Percentiles rank a stretch among this genome's conserved stretches.
Evolutionary conservation across 768 basidiomycete genomes (phyloP).

Genomic region (Neoboletus subvelutipes): DNA sequence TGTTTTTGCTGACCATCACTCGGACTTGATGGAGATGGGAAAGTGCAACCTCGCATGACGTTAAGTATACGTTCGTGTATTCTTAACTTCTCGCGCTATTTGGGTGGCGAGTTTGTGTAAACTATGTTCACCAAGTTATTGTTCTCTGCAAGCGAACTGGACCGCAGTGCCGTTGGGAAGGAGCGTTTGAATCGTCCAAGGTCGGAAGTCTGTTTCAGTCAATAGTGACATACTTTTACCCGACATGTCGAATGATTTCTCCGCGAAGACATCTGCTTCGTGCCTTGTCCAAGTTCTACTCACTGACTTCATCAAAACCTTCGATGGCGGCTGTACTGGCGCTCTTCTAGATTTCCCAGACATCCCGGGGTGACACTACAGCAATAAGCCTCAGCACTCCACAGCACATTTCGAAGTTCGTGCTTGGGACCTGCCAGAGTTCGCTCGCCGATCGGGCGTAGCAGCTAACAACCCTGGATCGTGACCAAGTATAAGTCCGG

Average conservation of each 20-base stretch:
- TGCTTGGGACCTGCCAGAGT: too few species aligned
- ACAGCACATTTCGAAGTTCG: too few species aligned
- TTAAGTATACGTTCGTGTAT: background rate
- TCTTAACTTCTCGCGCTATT: background rate
- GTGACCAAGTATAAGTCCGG: slow-evolving; percentile 10
- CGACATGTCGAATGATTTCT: background rate
- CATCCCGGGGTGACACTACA: background rate
- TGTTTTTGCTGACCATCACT: background rate
- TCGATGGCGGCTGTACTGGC: background rate
- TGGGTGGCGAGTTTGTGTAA: background rate
- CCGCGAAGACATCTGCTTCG: background rate
- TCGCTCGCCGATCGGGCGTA: too few species aligned
- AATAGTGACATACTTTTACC: background rate
- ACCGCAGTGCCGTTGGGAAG: background rate
- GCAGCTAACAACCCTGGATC: slow-evolving; percentile 2
- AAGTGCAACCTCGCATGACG: background rate
- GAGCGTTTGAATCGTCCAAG: background rate
- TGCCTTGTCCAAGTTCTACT: background rate
- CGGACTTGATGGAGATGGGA: background rate
- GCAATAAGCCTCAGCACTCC: background rate
- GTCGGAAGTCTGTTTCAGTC: background rate
- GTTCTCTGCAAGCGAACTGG: background rate
- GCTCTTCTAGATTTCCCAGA: background rate
- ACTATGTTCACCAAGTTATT: background rate
- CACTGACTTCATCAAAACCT: background rate